Base-by-base conservation (phyloP, 352 stramenopile species). In the Peronospora belbahrii region DNA sequence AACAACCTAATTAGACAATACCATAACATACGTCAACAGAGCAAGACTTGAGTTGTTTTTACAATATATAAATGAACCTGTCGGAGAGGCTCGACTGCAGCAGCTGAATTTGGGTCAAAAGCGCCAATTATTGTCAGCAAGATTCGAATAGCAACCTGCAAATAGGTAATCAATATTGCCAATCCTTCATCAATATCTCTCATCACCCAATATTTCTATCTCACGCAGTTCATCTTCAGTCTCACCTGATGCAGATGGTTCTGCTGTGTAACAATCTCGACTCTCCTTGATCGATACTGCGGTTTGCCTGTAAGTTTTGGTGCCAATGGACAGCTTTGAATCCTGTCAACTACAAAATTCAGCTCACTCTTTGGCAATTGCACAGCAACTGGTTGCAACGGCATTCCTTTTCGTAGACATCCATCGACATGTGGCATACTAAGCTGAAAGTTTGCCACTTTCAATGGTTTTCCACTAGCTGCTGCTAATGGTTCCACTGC, bases 351-450 rank as follows among this genome's bases (percentile, higher is more conserved):
- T 9, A 89, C 73, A 59, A 94, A 94, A 48, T 89, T 87, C 17
- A 94, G 65, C 48, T 94, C 83, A 51, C 81, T 91, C 61, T 86
- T 89, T 0, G 83, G 80, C 22, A 94, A 53, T 20, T 84, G 74
- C 34, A 94, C 73, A 4, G 74, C 51, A 2, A 88, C 51, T 0
- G 64, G 56, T 22, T 83, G 71, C 22, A 91, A 37, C 4, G 83
- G 83, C 83, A 88, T 94, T n/a, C 79, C 79, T 36, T 85, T 84
- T 19, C 83, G 68, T 19, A 69, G 49, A 54, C 83, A 94, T 1
- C 83, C 81, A 27, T 89, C 70, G n/a, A 93, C 76, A 48, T 94
- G 83, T 3, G 81, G 81, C 83, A 94, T 94, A 30, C 74, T 89
- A 23, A 87, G 39, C 34, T 94, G 83, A 48, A 89, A 94, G 27